Conservation (phyloP, 148 eudicot species). For the Diospyros kaki region DNA sequence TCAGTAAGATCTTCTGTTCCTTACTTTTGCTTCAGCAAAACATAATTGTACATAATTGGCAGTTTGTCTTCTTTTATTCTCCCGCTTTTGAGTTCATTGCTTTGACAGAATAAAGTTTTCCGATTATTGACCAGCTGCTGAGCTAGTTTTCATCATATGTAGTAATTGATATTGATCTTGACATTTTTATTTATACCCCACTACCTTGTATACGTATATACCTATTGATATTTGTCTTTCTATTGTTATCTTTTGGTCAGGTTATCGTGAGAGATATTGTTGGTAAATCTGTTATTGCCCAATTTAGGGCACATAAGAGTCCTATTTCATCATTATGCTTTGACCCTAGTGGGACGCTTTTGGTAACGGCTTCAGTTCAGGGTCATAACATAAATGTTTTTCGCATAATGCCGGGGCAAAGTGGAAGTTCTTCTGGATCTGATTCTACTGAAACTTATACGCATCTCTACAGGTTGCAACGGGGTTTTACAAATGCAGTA, state of each 20-base stretch:
- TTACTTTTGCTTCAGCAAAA: background rate
- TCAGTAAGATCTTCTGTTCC: too few relatives aligned
- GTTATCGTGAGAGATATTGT: conserved; percentile 76
- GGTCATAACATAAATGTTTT: conserved; percentile 87
- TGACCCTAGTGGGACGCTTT: conserved; percentile 81
- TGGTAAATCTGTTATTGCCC: conserved; percentile 63
- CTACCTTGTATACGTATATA: background rate
- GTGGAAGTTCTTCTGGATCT: conserved; percentile 33
- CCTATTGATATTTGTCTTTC: background rate
- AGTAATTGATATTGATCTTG: background rate
- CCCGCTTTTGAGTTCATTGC: background rate
- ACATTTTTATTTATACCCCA: background rate
- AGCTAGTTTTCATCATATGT: background rate
- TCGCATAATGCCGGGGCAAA: conserved; percentile 50
- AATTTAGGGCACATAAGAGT: conserved; percentile 80
- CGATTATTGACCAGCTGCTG: background rate
- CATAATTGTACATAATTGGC: background rate
- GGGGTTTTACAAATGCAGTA: conserved; percentile 87
- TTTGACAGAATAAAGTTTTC: background rate
- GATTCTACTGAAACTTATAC: conserved; percentile 45
- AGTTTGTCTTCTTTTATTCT: background rate
- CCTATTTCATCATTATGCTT: conserved; percentile 79
- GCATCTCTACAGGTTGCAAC: conserved; percentile 85
- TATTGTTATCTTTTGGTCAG: conserved; percentile 27
- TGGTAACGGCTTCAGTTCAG: conserved; percentile 88